phyloP scores from a whole-genome alignment of 2,329 filamentous ascomycete species.

The Elsinoe arachidis region DNA sequence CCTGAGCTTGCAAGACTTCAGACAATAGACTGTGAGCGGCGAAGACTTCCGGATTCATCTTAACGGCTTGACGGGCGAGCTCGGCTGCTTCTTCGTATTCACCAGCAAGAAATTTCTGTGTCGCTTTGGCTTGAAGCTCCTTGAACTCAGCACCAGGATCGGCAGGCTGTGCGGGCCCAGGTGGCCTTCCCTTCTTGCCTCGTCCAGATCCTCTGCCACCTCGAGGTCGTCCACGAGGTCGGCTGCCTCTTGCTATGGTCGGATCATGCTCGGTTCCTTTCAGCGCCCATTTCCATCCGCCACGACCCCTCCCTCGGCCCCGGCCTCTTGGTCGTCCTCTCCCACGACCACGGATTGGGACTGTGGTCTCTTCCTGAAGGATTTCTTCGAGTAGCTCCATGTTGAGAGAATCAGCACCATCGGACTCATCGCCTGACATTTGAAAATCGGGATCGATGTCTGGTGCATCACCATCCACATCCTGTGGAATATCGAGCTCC shows the following conservation, averaged over 20 bases:
- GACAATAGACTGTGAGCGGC: constrained; percentile 52
- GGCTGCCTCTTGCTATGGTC: constrained; percentile 14
- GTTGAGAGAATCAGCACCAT: constrained; percentile 15
- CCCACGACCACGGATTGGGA: constrained; percentile 16
- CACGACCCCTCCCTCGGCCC: constrained; percentile 18
- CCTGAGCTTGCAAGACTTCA: constrained; percentile 48
- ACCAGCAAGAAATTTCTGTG: constrained; percentile 55
- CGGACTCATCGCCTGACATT: constrained; percentile 24
- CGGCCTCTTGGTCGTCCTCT: constrained; percentile 15
- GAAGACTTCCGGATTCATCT: constrained; percentile 54
- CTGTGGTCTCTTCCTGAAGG: constrained; percentile 8
- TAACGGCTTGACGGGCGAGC: constrained; percentile 41
- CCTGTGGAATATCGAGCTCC: not conserved
- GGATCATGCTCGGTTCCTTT: constrained; percentile 28
- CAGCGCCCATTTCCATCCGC: constrained; percentile 26
- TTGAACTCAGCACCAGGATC: constrained; percentile 66
- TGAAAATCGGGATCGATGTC: constrained; percentile 29
- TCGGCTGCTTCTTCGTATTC: constrained; percentile 53
- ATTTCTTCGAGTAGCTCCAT: constrained; percentile 15
- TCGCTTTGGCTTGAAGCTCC: constrained; percentile 56
- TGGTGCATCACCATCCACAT: constrained; percentile 25
- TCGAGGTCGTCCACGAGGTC: constrained; percentile 13
- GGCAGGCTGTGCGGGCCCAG: constrained; percentile 31
- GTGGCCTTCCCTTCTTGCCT: constrained; percentile 13
- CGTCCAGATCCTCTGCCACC: constrained; percentile 13